Conservation (phyloP, 768 basidiomycete species). For the Termitomyces sp. region DNA sequence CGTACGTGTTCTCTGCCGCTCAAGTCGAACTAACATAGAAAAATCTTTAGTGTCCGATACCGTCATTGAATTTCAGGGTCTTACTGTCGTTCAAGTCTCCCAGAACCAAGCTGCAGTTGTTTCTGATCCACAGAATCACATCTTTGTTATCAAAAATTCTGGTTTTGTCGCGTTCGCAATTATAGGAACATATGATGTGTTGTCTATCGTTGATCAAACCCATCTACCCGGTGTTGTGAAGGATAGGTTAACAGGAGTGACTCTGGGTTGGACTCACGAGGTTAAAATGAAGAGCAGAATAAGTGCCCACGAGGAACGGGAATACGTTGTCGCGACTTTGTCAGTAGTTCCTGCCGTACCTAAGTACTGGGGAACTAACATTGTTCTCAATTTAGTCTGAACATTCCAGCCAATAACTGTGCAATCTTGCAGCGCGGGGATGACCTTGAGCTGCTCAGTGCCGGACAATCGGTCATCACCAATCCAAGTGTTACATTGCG, state of each 20-base stretch:
- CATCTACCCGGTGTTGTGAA: conserved; percentile 58
- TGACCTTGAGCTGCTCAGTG: conserved; percentile 70
- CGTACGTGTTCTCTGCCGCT: conserved; percentile 34
- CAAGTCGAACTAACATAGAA: not conserved
- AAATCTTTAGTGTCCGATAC: conserved; percentile 64
- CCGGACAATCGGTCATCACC: conserved; percentile 82
- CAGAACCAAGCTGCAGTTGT: conserved; percentile 78
- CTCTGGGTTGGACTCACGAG: conserved; percentile 72
- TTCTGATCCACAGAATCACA: conserved; percentile 73
- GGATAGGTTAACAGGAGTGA: conserved; percentile 56
- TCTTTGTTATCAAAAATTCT: conserved; percentile 76
- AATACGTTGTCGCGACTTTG: conserved; percentile 80
- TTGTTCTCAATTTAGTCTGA: conserved; percentile 40
- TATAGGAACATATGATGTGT: conserved; percentile 73
- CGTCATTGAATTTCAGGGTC: conserved; percentile 73
- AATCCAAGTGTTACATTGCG: conserved; percentile 80
- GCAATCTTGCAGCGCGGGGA: conserved; percentile 81
- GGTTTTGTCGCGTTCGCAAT: conserved; percentile 77
- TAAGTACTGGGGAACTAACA: not conserved
- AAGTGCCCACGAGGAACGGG: conserved; percentile 37
- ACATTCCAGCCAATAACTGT: conserved; percentile 84
- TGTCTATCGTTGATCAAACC: conserved; percentile 81
- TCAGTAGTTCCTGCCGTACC: conserved; percentile 24
- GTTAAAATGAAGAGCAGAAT: conserved; percentile 69
- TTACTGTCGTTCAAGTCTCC: conserved; percentile 83